Base-by-base conservation (phyloP, 805 yeast species). In the Ascoidea asiatica region DNA sequence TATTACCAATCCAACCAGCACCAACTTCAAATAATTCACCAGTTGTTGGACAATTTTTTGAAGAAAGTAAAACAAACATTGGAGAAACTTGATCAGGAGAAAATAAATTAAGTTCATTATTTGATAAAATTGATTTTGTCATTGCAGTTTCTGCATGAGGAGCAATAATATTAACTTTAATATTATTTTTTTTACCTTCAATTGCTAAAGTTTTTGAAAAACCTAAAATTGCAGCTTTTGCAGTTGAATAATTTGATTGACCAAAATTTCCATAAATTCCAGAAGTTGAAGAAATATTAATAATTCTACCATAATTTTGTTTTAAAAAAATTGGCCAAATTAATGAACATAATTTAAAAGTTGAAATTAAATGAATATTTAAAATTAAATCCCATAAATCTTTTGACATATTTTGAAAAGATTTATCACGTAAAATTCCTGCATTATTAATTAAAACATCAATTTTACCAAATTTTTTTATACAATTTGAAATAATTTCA, bases 231-330 rank as follows among this genome's bases (percentile, higher is more conserved):
- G 87, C 97, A 43, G 84, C 77, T 67, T 90, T 90, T 40, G 97
- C 97, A 29, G 97, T 79, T 19, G 95, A 80, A 63, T 90, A 90
- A 68, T 90, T 90, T 38, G 96, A 86, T 67, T 90, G 98, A 43
- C 98, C 98, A 66, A 90, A 90, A 69, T 83, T 87, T 51, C 98
- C 98, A 63, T 90, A 90, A 53, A 90, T 88, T 52, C 97, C 98
- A 2, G 97, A 88, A 7, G 97, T 90, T 18, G 96, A 88, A 20
- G 97, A 75, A 40, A 95, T 85, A 64, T 90, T 90, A 53, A 90
- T 75, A 46, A 90, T 80, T 51, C 77, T 73, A 53, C 97, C 97
- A 44, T 73, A 72, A 53, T 79, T 77, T 64, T 89, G 87, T 59
- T 85, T 75, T 45, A 72, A 52, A 61, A 90, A 85, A 52, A 82